Percentiles rank a stretch among this genome's conserved stretches.
Evolutionary conservation across 441 rosid species (phyloP).

Genomic region (Erysimum pusillum): DNA sequence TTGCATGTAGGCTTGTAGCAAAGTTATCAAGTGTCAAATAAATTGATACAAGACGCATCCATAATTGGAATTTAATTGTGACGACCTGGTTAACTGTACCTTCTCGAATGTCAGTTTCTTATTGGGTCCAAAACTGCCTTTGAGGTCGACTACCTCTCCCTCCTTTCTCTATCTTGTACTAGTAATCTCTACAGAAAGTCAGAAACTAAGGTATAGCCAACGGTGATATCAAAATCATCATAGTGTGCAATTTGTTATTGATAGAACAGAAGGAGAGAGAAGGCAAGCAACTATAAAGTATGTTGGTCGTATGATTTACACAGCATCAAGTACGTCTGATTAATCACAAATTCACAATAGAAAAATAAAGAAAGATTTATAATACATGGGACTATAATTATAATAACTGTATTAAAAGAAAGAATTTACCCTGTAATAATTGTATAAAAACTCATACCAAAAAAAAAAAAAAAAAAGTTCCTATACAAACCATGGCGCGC

Average conservation of each 20-base stretch:
- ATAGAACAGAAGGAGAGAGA: no score
- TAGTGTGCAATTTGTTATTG: neutral
- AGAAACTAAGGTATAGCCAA: neutral
- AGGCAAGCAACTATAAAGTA: neutral
- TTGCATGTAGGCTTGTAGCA: constrained; percentile 41
- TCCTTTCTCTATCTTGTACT: constrained; percentile 28
- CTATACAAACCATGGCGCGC: no score
- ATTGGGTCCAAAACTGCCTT: neutral
- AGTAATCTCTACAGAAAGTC: constrained; percentile 9
- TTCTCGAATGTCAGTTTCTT: constrained; percentile 22
- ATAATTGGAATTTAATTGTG: constrained; percentile 9
- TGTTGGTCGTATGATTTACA: neutral
- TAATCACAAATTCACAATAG: no score
- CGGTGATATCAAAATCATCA: neutral
- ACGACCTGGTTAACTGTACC: constrained; percentile 14
- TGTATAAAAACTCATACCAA: no score
- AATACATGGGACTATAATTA: no score
- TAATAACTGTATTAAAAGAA: no score
- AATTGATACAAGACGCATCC: constrained; percentile 28
- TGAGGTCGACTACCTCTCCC: constrained; percentile 30
- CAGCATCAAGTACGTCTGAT: neutral
- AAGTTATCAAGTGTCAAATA: constrained; percentile 29
- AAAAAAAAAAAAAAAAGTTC: no score
- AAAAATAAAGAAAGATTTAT: no score
- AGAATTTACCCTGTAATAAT: no score